Evolutionary conservation across 1,139 yeast genomes (phyloP).

Genomic region (Williopsis jadinii): DNA sequence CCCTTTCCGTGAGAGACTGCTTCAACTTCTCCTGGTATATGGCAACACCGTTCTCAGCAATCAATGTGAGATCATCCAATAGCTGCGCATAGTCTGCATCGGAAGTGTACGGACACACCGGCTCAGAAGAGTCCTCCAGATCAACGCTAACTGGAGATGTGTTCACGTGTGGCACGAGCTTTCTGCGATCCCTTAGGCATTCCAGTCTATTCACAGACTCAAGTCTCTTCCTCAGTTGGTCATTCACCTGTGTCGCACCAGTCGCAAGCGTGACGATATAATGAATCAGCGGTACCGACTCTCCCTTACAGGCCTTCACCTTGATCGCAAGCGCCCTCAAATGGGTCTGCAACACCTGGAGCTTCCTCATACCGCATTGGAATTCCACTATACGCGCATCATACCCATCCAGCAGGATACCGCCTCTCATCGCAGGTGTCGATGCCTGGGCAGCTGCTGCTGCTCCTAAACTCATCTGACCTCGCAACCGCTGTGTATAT

Average conservation of each 20-base stretch:
- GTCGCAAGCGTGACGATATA: slow-evolving; percentile 27
- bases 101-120: neutral
- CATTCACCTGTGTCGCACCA: slow-evolving; percentile 38
- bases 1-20: slow-evolving; percentile 35
- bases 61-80: slow-evolving; percentile 9
- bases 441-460: slow-evolving; percentile 16
- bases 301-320: slow-evolving; percentile 8
- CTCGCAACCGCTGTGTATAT: too few relatives aligned
- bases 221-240: slow-evolving; percentile 39
- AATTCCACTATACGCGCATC: slow-evolving; percentile 23
- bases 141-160: slow-evolving; percentile 27
- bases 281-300: slow-evolving; percentile 18
- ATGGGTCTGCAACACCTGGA: slow-evolving; percentile 19
- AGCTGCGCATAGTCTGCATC: slow-evolving; percentile 7
- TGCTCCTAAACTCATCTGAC: too few relatives aligned
- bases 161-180: slow-evolving; percentile 17
- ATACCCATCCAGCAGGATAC: slow-evolving; percentile 22
- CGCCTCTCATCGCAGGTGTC: slow-evolving; percentile 13
- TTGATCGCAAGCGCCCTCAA: slow-evolving; percentile 22
- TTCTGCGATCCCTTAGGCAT: slow-evolving; percentile 20
- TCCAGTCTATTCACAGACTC: slow-evolving; percentile 34
- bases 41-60: slow-evolving; percentile 31
- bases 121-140: slow-evolving; percentile 19
- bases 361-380: slow-evolving; percentile 26
- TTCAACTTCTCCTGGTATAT: slow-evolving; percentile 43